These are phyloP conservation scores for Breviolum minutum DNA, from an alignment of 73 alveolate genomes.

Conservation along the genomic window DNA sequence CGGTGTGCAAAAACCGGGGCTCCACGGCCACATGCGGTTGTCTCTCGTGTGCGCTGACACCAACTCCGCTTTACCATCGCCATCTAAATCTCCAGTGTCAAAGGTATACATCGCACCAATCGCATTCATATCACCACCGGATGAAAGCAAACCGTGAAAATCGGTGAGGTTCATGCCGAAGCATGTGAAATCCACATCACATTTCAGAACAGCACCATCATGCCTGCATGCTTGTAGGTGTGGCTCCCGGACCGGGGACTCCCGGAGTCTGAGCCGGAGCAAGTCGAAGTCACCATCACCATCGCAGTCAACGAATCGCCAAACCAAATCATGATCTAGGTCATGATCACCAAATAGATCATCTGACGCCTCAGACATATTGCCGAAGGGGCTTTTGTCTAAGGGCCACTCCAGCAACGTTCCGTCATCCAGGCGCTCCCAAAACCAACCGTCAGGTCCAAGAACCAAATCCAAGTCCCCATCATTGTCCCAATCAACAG, in stretches of 20 bases:
- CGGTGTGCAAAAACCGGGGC: slow-evolving; percentile 30
- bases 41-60: background rate
- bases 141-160: background rate
- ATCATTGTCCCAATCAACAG: slow-evolving; percentile 63
- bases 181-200: slow-evolving; percentile 1
- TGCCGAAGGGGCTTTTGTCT: slow-evolving; percentile 41
- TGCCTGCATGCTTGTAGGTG: background rate
- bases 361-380: background rate
- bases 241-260: background rate
- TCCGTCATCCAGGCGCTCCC: slow-evolving; percentile 24
- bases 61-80: background rate
- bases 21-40: slow-evolving; percentile 10
- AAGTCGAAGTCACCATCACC: slow-evolving; percentile 7
- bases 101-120: background rate
- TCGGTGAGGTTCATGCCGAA: background rate
- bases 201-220: background rate
- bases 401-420: slow-evolving; percentile 16
- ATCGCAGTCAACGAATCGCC: slow-evolving; percentile 32
- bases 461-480: slow-evolving; percentile 60
- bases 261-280: background rate
- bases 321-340: background rate
- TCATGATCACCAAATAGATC: background rate
- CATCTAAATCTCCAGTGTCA: slow-evolving; percentile 9
- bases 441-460: slow-evolving; percentile 34
- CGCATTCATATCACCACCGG: background rate